phyloP scores from a whole-genome alignment of 2,329 filamentous ascomycete species.

The Alternaria rosae region DNA sequence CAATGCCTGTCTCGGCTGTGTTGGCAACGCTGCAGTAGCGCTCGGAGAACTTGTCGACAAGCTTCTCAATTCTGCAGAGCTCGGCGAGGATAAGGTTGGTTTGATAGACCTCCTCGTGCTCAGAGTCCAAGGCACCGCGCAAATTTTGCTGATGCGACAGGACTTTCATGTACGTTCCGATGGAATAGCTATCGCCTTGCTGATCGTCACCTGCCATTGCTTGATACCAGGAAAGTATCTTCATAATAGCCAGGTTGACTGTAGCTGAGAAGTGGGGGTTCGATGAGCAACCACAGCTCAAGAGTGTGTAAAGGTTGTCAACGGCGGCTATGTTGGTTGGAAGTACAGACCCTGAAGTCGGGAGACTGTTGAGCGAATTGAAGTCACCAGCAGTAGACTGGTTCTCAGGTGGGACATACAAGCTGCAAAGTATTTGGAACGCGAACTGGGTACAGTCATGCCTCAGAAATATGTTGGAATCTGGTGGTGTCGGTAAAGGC shows the following conservation, averaged over 20 bases:
- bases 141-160: constrained; percentile 39
- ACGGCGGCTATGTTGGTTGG: constrained; percentile 45
- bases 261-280: constrained; percentile 50
- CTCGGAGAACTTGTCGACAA: constrained; percentile 48
- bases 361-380: constrained; percentile 31
- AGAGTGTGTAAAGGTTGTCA: constrained; percentile 43
- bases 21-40: constrained; percentile 42
- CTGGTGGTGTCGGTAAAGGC: constrained; percentile 41
- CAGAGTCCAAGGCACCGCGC: constrained; percentile 29
- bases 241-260: constrained; percentile 44
- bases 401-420: constrained; percentile 41
- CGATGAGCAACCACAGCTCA: constrained; percentile 44
- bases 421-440: constrained; percentile 45
- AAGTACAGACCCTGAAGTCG: constrained; percentile 42
- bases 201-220: constrained; percentile 39
- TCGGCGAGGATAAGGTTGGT: constrained; percentile 45
- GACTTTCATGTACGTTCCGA: constrained; percentile 38
- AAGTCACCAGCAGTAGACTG: constrained; percentile 37
- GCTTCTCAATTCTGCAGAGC: constrained; percentile 47
- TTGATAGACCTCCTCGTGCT: constrained; percentile 41
- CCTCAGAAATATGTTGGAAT: constrained; percentile 28
- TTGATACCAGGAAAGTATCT: constrained; percentile 49
- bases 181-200: constrained; percentile 20
- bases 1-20: constrained; percentile 34
- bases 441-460: constrained; percentile 49